Base-by-base conservation (phyloP, 768 basidiomycete species). In the Ramaria rubella region DNA sequence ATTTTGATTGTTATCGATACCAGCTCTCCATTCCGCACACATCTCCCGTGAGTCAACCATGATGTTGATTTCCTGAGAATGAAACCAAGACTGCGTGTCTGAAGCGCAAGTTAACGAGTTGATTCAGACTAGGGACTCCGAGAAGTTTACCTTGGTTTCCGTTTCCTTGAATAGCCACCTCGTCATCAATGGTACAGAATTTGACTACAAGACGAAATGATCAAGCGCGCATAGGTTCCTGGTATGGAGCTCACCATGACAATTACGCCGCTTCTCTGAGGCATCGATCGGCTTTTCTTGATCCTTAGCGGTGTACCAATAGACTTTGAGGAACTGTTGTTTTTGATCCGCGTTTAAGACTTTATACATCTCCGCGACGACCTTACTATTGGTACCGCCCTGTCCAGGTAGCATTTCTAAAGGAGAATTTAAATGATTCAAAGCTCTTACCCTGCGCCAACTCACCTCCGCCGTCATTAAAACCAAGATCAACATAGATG, bases 301-400 rank as follows among this genome's bases (percentile, higher is more conserved):
- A 63, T 86, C 85, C 65, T 81, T 85, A 51, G 80, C 78, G 5
- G 77, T 76, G 64, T 82, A 84, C 79, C 83, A 78, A 68, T 79
- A 77, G 59, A 82, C 76, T 59, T 73, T 69, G 19, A 80, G 69
- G 40, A 69, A 75, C 59, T 79, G 65, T 63, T 79, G 68, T 58
- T 78, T 74, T 43, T 73, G 71, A 36, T 74, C 73, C 26, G 70
- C 69, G 3, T 71, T 69, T 17, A 87, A 73, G 48, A 68, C 68
- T 21, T 72, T 75, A 68, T 78, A 87, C 72, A 88, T 77, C 34
- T 72, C 70, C 59, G 79, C 73, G 15, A 78, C 79, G 19, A 88
- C 83, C 67, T 84, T 76, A 59, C 85, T 83, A 65, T 88, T 88
- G 33, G 80, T 87, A 1, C 86, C 86, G 9, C 86, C 86, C 66